These are phyloP conservation scores for Dicorynia guianensis DNA, from an alignment of 306 rosid genomes.

Conservation along the genomic window DNA sequence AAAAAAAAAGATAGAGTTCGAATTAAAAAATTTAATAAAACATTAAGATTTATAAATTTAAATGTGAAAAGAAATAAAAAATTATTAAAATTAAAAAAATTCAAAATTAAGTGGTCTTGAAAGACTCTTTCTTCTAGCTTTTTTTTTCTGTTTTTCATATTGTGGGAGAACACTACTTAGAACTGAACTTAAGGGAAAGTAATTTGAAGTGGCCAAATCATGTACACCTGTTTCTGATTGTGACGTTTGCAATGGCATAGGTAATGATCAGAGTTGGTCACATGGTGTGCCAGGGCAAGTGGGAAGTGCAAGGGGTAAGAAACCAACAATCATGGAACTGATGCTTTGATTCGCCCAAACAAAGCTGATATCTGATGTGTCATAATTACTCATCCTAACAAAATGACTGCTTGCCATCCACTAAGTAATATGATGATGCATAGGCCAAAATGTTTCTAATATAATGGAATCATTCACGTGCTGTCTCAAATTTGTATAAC, in stretches of 20 bases:
- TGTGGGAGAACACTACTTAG: neutral
- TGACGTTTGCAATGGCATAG: slow-evolving; percentile 1
- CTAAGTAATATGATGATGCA: neutral
- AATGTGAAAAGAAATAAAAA: too few relatives aligned
- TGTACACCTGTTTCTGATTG: neutral
- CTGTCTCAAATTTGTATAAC: neutral
- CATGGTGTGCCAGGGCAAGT: neutral
- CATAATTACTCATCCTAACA: slow-evolving; percentile 27
- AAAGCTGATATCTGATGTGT: slow-evolving; percentile 29
- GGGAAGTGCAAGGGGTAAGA: slow-evolving; percentile 24
- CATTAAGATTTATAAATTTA: too few relatives aligned
- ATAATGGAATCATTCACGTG: slow-evolving; percentile 33
- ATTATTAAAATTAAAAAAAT: too few relatives aligned
- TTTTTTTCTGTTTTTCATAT: neutral
- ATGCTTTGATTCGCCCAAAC: neutral
- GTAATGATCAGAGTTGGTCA: neutral
- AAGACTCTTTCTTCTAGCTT: neutral
- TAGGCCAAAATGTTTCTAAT: slow-evolving; percentile 1
- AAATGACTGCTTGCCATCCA: neutral
- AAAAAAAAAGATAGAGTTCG: too few relatives aligned
- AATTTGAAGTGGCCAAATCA: neutral
- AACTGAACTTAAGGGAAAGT: neutral
- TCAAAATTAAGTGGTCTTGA: too few relatives aligned
- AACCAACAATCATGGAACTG: too few relatives aligned
- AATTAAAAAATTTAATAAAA: too few relatives aligned